Conservation (phyloP, 2,329 filamentous ascomycete genomes). For the Elsinoe ampelina region DNA sequence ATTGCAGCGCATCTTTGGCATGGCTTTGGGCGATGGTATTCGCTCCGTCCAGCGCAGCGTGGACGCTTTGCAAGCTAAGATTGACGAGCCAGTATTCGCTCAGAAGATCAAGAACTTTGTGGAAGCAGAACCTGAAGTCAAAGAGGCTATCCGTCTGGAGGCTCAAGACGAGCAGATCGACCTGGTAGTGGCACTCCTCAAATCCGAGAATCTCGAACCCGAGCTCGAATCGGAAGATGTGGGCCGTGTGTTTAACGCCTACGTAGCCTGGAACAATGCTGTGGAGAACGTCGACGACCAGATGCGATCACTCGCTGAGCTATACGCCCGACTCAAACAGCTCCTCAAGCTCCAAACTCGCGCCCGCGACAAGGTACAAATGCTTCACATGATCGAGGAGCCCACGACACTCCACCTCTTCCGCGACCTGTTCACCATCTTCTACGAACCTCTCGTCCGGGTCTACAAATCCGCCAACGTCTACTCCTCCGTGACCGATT, state of each 20-base stretch:
- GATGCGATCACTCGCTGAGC: conserved; percentile 77
- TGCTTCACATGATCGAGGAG: conserved; percentile 91
- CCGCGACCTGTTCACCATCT: conserved; percentile 93
- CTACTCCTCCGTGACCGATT: conserved; percentile 94
- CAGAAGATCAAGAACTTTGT: conserved; percentile 75
- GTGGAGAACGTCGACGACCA: conserved; percentile 83
- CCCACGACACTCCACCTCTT: conserved; percentile 95
- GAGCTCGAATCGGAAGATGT: conserved; percentile 66
- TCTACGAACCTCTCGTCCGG: conserved; percentile 92
- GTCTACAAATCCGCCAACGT: conserved; percentile 99
- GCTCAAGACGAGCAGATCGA: conserved; percentile 67
- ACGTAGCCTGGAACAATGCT: conserved; percentile 89
- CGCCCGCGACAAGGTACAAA: conserved; percentile 93
- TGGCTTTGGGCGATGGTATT: conserved; percentile 87
- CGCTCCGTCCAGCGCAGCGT: conserved; percentile 78
- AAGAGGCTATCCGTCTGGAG: conserved; percentile 63
- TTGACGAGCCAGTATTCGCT: conserved; percentile 70
- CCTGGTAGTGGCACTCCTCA: conserved; percentile 72
- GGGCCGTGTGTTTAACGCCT: conserved; percentile 81
- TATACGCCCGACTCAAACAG: conserved; percentile 93
- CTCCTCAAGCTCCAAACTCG: conserved; percentile 84
- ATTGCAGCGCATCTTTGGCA: conserved; percentile 86
- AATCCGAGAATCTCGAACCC: conserved; percentile 66
- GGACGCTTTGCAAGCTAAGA: conserved; percentile 63
- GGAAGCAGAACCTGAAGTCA: conserved; percentile 64